A percentile compares a stretch with the other conserved stretches of the same genome.
Conservation (phyloP, 2,329 filamentous ascomycete genomes). For the Corniculantispora saksenae region DNA sequence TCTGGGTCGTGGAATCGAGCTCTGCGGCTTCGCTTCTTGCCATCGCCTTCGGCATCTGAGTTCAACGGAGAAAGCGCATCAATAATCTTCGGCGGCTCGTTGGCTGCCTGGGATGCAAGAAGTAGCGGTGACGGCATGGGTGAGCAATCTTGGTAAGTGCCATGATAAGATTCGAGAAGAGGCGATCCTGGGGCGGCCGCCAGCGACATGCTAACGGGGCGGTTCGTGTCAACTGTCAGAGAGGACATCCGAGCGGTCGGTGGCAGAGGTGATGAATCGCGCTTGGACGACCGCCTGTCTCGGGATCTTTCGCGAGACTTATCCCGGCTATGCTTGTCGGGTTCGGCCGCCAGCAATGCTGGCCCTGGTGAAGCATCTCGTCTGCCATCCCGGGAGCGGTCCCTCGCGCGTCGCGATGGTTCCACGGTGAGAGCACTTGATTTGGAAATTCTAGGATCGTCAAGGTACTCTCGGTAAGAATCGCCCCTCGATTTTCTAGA, state of each 20-base stretch:
- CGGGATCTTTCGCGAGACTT: constrained; percentile 23
- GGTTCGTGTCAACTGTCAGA: constrained; percentile 51
- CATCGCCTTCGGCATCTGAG: constrained; percentile 46
- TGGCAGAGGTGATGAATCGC: constrained; percentile 50
- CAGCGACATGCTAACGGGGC: constrained; percentile 45
- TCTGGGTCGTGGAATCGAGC: constrained; percentile 82
- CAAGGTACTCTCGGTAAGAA: constrained; percentile 21
- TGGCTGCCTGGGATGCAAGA: constrained; percentile 47
- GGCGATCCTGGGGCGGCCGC: constrained; percentile 73
- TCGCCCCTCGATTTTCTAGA: constrained; percentile 9
- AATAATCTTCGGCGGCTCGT: constrained; percentile 50
- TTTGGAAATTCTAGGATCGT: constrained; percentile 40
- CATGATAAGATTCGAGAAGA: constrained; percentile 86
- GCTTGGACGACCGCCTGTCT: constrained; percentile 37
- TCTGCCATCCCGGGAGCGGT: constrained; percentile 36
- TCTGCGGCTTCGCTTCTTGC: constrained; percentile 56
- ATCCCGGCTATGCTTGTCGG: constrained; percentile 20
- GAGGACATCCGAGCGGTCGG: constrained; percentile 52
- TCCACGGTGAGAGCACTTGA: constrained; percentile 46
- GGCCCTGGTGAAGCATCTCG: constrained; percentile 32
- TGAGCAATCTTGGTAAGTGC: constrained; percentile 91
- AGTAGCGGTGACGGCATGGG: constrained; percentile 87
- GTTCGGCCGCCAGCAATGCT: constrained; percentile 25
- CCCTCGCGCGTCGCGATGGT: constrained; percentile 36
- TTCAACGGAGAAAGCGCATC: constrained; percentile 55